phyloP scores from a whole-genome alignment of 148 eudicot species.

The Vaccinium macrocarpon region DNA sequence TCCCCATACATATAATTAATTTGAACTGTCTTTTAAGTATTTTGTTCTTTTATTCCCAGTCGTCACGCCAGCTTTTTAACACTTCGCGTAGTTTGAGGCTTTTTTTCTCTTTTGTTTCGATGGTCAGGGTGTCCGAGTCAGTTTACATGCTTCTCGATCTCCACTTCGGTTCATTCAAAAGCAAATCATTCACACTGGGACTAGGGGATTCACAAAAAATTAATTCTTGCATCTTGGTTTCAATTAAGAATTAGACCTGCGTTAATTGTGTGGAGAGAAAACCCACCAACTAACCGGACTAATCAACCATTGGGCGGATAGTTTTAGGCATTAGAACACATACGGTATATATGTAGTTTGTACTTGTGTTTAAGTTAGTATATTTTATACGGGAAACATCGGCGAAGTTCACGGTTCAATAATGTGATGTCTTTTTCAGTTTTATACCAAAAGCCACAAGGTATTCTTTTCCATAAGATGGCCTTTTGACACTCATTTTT shows the following conservation, averaged over 20 bases:
- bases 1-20: neutral
- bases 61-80: neutral
- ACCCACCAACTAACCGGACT: too few relatives aligned
- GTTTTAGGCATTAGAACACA: conserved; percentile 4
- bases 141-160: too few relatives aligned
- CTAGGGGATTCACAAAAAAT: too few relatives aligned
- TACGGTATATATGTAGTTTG: neutral
- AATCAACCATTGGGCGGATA: neutral
- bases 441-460: neutral
- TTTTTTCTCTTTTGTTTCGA: neutral
- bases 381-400: neutral
- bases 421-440: conserved; percentile 1
- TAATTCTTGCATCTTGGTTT: too few relatives aligned
- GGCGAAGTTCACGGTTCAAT: conserved; percentile 13
- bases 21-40: neutral
- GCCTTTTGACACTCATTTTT: neutral
- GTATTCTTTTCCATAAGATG: neutral
- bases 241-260: too few relatives aligned
- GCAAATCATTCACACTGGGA: too few relatives aligned
- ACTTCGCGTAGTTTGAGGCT: neutral
- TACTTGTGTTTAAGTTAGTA: neutral
- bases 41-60: neutral
- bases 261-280: too few relatives aligned
- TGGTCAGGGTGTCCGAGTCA: too few relatives aligned
- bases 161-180: too few relatives aligned